Conservation (phyloP, 2,329 filamentous ascomycete genomes). For the Aureobasidium sp. region DNA sequence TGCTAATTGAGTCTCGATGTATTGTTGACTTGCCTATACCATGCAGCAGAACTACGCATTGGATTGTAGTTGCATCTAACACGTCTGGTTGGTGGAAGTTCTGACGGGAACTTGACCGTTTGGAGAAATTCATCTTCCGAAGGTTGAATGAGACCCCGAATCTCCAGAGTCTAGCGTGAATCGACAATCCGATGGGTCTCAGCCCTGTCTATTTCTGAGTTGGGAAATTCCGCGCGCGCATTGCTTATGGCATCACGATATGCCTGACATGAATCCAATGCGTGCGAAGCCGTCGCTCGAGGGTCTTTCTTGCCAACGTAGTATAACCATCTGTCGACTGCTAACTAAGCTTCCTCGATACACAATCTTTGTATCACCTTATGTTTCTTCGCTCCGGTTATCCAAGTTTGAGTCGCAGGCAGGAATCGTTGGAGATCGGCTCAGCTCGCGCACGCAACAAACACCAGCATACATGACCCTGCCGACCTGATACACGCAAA, state of each 20-base stretch:
- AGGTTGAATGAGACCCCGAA: background rate
- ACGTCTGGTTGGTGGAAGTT: slow-evolving; percentile 7
- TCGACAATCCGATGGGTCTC: background rate
- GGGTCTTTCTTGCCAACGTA: background rate
- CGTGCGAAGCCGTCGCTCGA: background rate
- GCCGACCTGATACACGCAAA: background rate
- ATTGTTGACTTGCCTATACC: background rate
- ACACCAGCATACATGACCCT: background rate
- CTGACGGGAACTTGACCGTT: background rate
- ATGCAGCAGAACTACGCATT: background rate
- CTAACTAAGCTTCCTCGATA: background rate
- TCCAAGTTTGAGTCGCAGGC: background rate
- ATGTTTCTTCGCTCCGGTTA: background rate
- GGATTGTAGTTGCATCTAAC: background rate
- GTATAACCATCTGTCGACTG: background rate
- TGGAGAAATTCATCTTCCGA: background rate
- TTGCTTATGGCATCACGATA: background rate
- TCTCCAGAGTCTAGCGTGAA: background rate
- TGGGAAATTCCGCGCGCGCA: background rate
- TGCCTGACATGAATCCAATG: background rate
- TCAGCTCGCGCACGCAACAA: background rate
- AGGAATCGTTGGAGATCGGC: background rate
- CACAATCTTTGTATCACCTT: background rate
- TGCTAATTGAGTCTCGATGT: background rate
- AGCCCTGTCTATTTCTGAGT: slow-evolving; percentile 1